Percentiles rank a stretch among this genome's conserved stretches.
Evolutionary conservation across 257 asterid species (phyloP).

Genomic region (Solanum appendiculatum): DNA sequence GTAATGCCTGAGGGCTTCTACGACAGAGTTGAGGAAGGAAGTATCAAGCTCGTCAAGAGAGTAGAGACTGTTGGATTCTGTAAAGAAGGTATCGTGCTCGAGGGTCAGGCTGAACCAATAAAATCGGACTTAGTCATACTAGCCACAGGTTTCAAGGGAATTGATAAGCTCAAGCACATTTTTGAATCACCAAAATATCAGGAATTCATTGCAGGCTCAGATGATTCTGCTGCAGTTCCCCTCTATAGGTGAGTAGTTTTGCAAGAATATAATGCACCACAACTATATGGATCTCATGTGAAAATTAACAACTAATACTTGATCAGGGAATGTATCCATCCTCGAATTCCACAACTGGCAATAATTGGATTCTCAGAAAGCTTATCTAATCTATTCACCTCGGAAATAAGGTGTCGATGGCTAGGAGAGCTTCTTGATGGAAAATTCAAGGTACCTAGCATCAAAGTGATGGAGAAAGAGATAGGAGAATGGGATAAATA

Average conservation of each 20-base stretch:
- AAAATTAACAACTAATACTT: no score
- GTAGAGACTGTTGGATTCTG: conserved; percentile 17
- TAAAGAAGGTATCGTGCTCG: conserved; percentile 23
- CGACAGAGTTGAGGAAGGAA: conserved; percentile 38
- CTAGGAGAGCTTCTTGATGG: conserved; percentile 33
- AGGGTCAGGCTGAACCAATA: conserved; percentile 12
- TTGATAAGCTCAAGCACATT: no score
- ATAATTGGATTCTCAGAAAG: conserved; percentile 35
- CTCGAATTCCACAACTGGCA: conserved; percentile 40
- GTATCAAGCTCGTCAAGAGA: conserved; percentile 28
- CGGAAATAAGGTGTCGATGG: conserved; percentile 21
- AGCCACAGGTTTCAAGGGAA: conserved; percentile 25
- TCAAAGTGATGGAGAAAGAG: conserved; percentile 29
- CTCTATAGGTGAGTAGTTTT: no score
- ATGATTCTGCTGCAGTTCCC: no score
- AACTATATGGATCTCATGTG: no score
- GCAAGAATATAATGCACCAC: no score
- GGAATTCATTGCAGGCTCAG: no score
- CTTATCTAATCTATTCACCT: conserved; percentile 24
- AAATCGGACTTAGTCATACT: conserved; percentile 28
- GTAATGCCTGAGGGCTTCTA: conserved; percentile 36
- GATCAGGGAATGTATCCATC: conserved; percentile 33
- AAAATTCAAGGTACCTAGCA: conserved; percentile 33
- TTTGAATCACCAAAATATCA: no score
- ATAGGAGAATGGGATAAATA: not conserved